Conservation (phyloP, 306 rosid genomes). For the Ceratonia siliqua region DNA sequence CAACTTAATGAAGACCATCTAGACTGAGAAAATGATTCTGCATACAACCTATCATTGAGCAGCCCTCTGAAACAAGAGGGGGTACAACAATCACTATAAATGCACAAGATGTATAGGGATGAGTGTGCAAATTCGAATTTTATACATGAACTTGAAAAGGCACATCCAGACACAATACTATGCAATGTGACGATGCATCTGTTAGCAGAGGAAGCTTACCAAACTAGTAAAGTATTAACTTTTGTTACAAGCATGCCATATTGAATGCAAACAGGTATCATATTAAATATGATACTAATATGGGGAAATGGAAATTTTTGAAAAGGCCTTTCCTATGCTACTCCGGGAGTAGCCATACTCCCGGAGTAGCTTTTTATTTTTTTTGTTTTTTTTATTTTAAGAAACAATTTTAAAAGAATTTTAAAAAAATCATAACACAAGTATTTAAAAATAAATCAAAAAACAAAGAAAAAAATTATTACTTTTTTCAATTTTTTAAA, state of each 20-base stretch:
- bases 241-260: conserved; percentile 13
- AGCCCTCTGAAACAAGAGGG: conserved; percentile 63
- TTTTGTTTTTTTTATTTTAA: no score
- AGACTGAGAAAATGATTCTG: conserved; percentile 67
- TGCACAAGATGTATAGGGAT: conserved; percentile 9
- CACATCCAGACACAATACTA: not conserved
- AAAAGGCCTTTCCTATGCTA: no score
- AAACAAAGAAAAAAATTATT: no score
- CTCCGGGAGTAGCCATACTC: no score
- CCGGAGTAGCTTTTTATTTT: no score
- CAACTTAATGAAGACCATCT: conserved; percentile 92
- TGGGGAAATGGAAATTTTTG: not conserved
- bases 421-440: no score
- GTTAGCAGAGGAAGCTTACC: not conserved
- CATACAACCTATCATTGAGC: conserved; percentile 61
- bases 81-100: conserved; percentile 1
- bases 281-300: not conserved
- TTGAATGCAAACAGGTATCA: not conserved
- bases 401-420: no score
- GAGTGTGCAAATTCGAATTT: not conserved
- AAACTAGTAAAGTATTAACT: not conserved
- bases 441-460: no score
- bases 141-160: conserved; percentile 16
- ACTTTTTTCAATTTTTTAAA: no score
- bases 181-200: not conserved